Percentiles rank a stretch among this genome's conserved stretches.
Evolutionary conservation across 169 alveolate species (phyloP).

Genomic region (Cryptosporidium canis): DNA sequence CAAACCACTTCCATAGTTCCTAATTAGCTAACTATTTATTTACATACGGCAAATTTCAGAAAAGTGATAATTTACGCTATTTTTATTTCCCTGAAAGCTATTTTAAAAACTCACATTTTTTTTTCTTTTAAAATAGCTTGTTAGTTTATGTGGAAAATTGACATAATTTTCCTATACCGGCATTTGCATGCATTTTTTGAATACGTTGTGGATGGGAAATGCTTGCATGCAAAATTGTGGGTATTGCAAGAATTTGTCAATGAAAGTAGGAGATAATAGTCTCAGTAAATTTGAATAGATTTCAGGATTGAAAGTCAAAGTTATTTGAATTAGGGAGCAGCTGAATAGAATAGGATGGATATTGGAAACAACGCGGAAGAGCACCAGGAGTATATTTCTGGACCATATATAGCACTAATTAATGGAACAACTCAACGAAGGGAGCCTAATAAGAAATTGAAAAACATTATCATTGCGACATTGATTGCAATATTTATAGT

Average conservation of each 20-base stretch:
- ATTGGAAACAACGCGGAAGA: slow-evolving; percentile 39
- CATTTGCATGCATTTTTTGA: slow-evolving; percentile 14
- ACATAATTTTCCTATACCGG: neutral
- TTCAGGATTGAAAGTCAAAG: neutral
- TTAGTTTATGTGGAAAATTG: neutral
- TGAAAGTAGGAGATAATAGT: neutral
- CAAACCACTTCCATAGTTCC: slow-evolving; percentile 29
- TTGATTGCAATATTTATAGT: slow-evolving; percentile 30
- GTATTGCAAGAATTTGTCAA: neutral
- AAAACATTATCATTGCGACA: slow-evolving; percentile 7
- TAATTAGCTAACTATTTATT: neutral
- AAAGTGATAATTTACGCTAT: neutral
- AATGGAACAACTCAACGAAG: slow-evolving; percentile 58
- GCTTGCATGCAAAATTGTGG: slow-evolving; percentile 14
- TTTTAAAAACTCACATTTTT: too few relatives aligned
- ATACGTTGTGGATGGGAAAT: neutral
- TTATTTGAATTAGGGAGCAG: neutral
- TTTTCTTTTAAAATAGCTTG: too few relatives aligned
- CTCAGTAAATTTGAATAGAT: neutral
- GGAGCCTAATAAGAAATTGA: slow-evolving; percentile 50
- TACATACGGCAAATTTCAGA: neutral
- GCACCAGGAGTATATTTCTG: slow-evolving; percentile 61
- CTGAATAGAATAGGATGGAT: slow-evolving; percentile 4
- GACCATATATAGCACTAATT: slow-evolving; percentile 49
- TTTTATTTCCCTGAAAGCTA: neutral